phyloP scores from a whole-genome alignment of 1,284 basidiomycete genomes.

The Leccinum subfulvum region DNA sequence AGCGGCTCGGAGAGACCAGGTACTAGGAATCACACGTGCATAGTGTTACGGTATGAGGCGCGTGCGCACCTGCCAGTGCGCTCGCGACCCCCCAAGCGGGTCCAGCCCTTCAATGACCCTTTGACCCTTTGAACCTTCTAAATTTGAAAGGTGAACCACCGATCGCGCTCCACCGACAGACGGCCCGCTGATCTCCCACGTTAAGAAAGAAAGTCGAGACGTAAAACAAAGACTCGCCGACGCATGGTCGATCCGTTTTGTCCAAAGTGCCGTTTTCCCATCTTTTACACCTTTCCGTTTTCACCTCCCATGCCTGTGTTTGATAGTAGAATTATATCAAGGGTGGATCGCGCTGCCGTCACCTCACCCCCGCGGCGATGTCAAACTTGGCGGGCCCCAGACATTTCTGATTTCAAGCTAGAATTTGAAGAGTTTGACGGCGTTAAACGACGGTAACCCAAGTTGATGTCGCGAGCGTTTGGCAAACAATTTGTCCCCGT shows the following conservation, averaged over 20 bases:
- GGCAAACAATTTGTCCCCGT: neutral
- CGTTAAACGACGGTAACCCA: neutral
- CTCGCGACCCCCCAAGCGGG: neutral
- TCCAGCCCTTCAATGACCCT: neutral
- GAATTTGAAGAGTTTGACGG: neutral
- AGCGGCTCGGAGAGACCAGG: neutral
- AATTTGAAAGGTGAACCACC: slow-evolving; percentile 15
- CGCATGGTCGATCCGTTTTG: slow-evolving; percentile 14
- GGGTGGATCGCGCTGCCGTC: neutral
- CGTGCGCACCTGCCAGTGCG: neutral
- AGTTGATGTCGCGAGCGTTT: neutral
- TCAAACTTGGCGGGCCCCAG: neutral
- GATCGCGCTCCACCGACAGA: neutral
- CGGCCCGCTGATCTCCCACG: neutral
- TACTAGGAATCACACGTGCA: neutral
- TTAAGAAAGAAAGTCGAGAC: slow-evolving; percentile 9
- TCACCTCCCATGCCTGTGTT: neutral
- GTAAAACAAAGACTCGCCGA: slow-evolving; percentile 29
- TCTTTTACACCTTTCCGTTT: neutral
- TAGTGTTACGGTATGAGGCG: neutral
- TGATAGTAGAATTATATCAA: neutral
- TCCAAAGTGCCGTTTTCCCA: neutral
- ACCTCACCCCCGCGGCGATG: neutral
- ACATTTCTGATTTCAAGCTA: neutral
- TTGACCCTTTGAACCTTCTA: slow-evolving; percentile 18